Evolutionary conservation across 2,329 filamentous ascomycete species (phyloP).

Genomic region (Alternaria postmessia): DNA sequence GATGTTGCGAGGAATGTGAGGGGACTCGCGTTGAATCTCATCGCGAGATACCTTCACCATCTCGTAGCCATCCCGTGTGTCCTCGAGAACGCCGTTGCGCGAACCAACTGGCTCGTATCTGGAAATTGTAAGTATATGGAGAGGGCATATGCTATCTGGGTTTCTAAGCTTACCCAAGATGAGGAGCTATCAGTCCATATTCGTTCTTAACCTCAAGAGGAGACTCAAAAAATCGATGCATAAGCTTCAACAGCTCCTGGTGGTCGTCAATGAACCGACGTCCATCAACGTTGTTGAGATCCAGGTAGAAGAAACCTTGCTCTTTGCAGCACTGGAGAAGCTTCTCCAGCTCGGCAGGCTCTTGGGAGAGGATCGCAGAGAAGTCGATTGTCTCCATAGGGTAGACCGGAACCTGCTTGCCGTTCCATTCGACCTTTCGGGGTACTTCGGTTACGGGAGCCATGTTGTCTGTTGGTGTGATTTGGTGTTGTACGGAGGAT

Average conservation of each 20-base stretch:
- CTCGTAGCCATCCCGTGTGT: conserved; percentile 44
- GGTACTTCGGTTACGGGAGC: conserved; percentile 30
- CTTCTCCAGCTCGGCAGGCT: conserved; percentile 63
- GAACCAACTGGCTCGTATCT: conserved; percentile 38
- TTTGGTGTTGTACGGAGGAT: neutral
- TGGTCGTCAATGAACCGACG: conserved; percentile 62
- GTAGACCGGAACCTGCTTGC: conserved; percentile 41
- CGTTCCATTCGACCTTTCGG: conserved; percentile 43
- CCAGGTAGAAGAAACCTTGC: conserved; percentile 65
- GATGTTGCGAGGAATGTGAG: conserved; percentile 34
- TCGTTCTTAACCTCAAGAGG: conserved; percentile 66
- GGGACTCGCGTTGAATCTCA: conserved; percentile 40
- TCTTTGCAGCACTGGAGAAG: conserved; percentile 60
- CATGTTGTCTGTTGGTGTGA: conserved; percentile 22
- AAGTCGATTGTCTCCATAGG: conserved; percentile 60
- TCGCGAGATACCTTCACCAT: conserved; percentile 47
- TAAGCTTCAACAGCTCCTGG: conserved; percentile 62
- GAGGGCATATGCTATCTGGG: neutral
- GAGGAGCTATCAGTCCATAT: conserved; percentile 62
- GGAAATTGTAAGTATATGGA: neutral
- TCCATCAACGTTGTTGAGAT: conserved; percentile 62
- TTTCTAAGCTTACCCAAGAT: conserved; percentile 58
- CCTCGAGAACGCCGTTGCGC: conserved; percentile 40
- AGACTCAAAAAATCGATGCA: conserved; percentile 64
- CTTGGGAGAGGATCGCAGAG: conserved; percentile 61